Percentiles rank a stretch among this genome's conserved stretches.
These are phyloP conservation scores for Aspergillus steynii DNA, from an alignment of 495 filamentous ascomycete genomes.

Conservation along the genomic window DNA sequence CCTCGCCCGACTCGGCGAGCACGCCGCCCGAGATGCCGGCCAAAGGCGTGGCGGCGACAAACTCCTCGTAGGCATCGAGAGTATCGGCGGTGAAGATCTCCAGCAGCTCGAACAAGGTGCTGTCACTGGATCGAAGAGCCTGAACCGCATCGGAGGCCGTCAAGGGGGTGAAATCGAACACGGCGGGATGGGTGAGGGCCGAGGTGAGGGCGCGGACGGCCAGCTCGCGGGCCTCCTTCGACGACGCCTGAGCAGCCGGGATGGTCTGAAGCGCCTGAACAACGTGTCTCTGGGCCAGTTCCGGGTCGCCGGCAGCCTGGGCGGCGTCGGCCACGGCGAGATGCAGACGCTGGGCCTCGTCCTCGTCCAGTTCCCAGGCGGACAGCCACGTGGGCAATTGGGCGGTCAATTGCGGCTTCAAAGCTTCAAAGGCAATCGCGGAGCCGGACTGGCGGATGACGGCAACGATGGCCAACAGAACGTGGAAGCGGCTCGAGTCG, in stretches of 20 bases:
- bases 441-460: constrained; percentile 71
- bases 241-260: constrained; percentile 66
- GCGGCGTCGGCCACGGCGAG: constrained; percentile 77
- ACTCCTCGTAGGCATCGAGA: constrained; percentile 92
- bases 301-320: constrained; percentile 70
- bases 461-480: constrained; percentile 79
- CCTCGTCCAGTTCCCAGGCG: constrained; percentile 79
- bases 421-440: constrained; percentile 70
- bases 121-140: constrained; percentile 78
- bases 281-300: constrained; percentile 79
- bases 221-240: constrained; percentile 73
- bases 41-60: constrained; percentile 55
- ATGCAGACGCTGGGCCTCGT: constrained; percentile 79
- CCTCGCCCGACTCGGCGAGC: constrained; percentile 65
- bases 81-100: constrained; percentile 93
- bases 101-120: constrained; percentile 81
- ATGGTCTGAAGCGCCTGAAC: constrained; percentile 82
- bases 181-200: constrained; percentile 70
- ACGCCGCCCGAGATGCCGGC: constrained; percentile 45
- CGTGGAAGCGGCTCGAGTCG: constrained; percentile 81
- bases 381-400: constrained; percentile 76
- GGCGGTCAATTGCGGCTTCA: constrained; percentile 75
- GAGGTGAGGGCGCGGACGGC: constrained; percentile 81
- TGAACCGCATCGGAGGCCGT: constrained; percentile 83
- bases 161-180: constrained; percentile 94